Evolutionary conservation across 768 basidiomycete species (phyloP), one percentile per base, ranked within the genome.

Genomic region (Tricholoma sp.): DNA sequence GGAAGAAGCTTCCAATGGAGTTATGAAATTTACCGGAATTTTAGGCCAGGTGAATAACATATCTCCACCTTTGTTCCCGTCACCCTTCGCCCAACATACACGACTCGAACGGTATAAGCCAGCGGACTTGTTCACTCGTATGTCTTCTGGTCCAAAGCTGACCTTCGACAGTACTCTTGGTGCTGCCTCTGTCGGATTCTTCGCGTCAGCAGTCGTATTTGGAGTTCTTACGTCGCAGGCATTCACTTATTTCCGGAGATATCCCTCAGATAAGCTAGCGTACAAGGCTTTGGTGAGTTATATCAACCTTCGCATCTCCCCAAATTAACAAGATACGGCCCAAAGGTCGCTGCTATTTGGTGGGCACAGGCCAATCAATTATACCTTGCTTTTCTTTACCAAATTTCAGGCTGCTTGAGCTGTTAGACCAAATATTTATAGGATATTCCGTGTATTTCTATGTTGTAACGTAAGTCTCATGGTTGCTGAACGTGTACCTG

Each of bases 401-500:
- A 10, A 1, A 3, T 31, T 32, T 32, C 52, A 83, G 83, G 74
- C 13, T 72, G 1, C 59, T 84, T 42, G 81, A 81, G 61, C 62
- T 74, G 0, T 50, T 73, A 0, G 80, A 86, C 61, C 78, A 84
- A 63, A 66, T 67, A 4, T 74, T 85, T 61, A 75, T 84, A 54
- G 79, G 72, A 1, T 76, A 84, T 63, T 67, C 71, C 8, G 67
- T 82, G 29, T 85, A 86, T 61, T 79, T 69, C 56, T 86, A 84
- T 62, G 65, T 76, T 0, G 67, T 86, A 61, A 74, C 74, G 84
- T 84, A 65, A 55, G 82, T 54, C 3, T 69, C 34, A 17, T 24
- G 15, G 6, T 4, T 41, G 28, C 41, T 18, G n/a, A 47, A 34
- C 7, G 6, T 15, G 24, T 24, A 44, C 29, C 44, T 18, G 34